Evolutionary conservation across 2,329 filamentous ascomycete species (phyloP).

Genomic region (Ophiocordyceps camponoti-rufipedis): DNA sequence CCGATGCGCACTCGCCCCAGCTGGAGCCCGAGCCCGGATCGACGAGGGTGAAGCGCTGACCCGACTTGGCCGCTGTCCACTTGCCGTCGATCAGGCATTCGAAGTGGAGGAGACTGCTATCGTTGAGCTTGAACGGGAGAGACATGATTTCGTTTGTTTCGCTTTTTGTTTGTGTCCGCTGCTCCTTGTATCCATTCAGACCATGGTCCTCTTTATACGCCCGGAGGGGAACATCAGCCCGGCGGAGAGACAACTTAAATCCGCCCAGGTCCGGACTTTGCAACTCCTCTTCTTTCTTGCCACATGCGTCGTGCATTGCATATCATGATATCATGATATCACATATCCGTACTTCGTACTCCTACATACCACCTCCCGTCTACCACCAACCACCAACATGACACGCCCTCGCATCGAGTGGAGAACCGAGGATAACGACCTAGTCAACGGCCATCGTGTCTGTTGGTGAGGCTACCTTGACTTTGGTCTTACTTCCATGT

Average conservation of each 20-base stretch:
- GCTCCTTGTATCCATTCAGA: background rate
- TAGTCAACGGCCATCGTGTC: too few relatives aligned
- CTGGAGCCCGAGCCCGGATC: constrained; percentile 31
- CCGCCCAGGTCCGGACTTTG: too few relatives aligned
- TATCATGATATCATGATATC: background rate
- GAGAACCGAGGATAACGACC: background rate
- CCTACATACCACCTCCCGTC: background rate
- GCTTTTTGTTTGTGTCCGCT: background rate
- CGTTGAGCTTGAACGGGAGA: constrained; percentile 23
- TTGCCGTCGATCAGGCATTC: constrained; percentile 31
- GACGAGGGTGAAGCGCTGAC: constrained; percentile 29
- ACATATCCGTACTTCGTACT: too few relatives aligned
- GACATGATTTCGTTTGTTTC: constrained; percentile 1
- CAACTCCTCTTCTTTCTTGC: too few relatives aligned
- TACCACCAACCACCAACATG: too few relatives aligned
- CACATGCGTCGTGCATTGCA: background rate
- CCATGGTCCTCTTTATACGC: too few relatives aligned
- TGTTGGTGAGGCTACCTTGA: too few relatives aligned
- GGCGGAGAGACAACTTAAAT: too few relatives aligned
- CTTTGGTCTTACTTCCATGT: too few relatives aligned
- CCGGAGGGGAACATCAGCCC: too few relatives aligned
- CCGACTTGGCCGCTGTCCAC: constrained; percentile 25
- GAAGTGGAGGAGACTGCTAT: constrained; percentile 26
- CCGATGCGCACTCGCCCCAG: constrained; percentile 33
- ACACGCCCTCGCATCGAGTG: background rate